Percentiles rank a stretch among this genome's conserved stretches.
Conservation (phyloP, 495 filamentous ascomycete genomes). For the Margaritispora aquatica region DNA sequence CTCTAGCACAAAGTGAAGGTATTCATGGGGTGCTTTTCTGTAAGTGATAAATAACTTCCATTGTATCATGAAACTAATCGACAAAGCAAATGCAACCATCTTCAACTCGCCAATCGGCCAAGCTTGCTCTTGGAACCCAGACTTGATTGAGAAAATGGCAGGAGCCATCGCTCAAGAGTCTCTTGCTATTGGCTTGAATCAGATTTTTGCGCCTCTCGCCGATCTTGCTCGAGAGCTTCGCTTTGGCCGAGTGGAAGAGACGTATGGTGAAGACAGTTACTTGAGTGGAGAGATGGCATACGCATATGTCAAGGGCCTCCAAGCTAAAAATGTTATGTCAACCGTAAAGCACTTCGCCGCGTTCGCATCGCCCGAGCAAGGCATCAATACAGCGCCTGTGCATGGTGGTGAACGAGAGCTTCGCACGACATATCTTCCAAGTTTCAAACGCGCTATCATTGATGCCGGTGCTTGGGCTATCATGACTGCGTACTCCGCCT, state of each 20-base stretch:
- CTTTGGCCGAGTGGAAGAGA: constrained; percentile 67
- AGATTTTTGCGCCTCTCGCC: constrained; percentile 61
- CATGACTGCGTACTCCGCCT: constrained; percentile 65
- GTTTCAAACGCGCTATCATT: constrained; percentile 61
- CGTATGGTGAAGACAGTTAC: constrained; percentile 57
- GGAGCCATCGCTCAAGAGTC: constrained; percentile 54
- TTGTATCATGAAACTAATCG: constrained; percentile 27
- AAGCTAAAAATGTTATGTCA: constrained; percentile 33
- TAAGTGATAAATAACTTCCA: background rate
- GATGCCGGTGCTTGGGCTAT: constrained; percentile 59
- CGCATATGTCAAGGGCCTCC: constrained; percentile 36
- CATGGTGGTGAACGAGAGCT: constrained; percentile 63
- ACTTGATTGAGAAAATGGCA: constrained; percentile 52
- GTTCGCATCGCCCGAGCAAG: constrained; percentile 60
- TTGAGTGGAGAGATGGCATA: constrained; percentile 41
- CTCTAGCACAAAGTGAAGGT: constrained; percentile 63
- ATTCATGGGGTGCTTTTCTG: constrained; percentile 59
- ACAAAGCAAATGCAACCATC: constrained; percentile 55
- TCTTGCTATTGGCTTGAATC: constrained; percentile 56
- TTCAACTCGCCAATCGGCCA: constrained; percentile 69
- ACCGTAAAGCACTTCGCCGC: constrained; percentile 68
- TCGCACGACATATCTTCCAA: constrained; percentile 59
- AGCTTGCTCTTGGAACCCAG: constrained; percentile 58
- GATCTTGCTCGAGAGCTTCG: constrained; percentile 62
- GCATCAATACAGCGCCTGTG: constrained; percentile 61